Evolutionary conservation across 1,284 basidiomycete genomes (phyloP).

Genomic region (Psilocybe mexicana): DNA sequence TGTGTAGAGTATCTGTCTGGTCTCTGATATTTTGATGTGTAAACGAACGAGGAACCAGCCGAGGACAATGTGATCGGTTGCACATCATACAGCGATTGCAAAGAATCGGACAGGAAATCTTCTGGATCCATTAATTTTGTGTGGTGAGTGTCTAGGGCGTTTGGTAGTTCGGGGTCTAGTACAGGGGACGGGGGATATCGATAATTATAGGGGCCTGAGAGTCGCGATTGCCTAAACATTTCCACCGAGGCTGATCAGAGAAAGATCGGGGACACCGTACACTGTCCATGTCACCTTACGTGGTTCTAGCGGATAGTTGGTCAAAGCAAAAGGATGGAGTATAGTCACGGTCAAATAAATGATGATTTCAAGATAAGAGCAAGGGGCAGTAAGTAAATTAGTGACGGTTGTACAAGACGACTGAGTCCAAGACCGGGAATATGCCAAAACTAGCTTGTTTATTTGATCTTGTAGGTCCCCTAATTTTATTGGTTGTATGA

Average conservation of each 20-base stretch:
- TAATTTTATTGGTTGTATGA: not conserved
- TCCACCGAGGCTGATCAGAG: too few species aligned
- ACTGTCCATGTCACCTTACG: too few species aligned
- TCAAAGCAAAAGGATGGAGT: too few species aligned
- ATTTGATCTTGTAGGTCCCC: conserved; percentile 16
- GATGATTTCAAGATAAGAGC: too few species aligned
- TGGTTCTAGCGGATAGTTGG: too few species aligned
- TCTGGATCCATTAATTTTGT: conserved; percentile 44
- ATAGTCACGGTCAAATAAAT: too few species aligned
- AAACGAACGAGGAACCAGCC: conserved; percentile 48
- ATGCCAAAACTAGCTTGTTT: conserved; percentile 2
- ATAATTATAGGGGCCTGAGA: not conserved
- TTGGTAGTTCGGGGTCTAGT: not conserved
- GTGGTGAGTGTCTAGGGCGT: not conserved
- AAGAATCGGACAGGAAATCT: conserved; percentile 63
- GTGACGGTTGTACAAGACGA: too few species aligned
- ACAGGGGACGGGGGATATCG: not conserved
- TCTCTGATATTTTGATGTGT: conserved; percentile 28
- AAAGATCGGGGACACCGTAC: too few species aligned
- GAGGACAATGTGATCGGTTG: conserved; percentile 59
- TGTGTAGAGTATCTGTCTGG: conserved; percentile 6
- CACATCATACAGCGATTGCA: conserved; percentile 62
- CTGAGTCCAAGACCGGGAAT: too few species aligned
- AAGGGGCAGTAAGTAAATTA: too few species aligned
- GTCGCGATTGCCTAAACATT: not conserved